A percentile compares a stretch with the other conserved stretches of the same genome.
These are phyloP conservation scores for Mollisia scopiformis DNA, from an alignment of 2,329 filamentous ascomycete genomes.

Conservation along the genomic window DNA sequence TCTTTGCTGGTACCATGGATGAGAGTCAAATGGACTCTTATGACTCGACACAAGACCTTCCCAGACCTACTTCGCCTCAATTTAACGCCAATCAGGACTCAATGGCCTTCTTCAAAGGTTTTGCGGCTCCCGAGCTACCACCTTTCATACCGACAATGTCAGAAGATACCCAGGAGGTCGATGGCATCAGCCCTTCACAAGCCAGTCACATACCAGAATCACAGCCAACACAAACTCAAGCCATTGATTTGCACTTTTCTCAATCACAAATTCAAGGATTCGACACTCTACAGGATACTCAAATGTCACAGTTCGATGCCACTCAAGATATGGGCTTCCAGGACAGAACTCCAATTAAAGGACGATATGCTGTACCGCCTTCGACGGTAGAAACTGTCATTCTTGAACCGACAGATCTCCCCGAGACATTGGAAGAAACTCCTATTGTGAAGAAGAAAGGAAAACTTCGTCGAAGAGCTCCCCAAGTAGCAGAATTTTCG, in stretches of 20 bases:
- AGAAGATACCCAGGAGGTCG: slow-evolving; percentile 46
- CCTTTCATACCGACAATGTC: slow-evolving; percentile 49
- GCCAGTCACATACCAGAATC: slow-evolving; percentile 41
- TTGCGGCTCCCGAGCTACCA: slow-evolving; percentile 51
- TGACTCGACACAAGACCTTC: slow-evolving; percentile 15
- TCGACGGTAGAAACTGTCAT: slow-evolving; percentile 75
- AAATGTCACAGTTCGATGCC: slow-evolving; percentile 71
- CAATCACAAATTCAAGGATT: slow-evolving; percentile 64
- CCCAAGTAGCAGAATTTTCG: slow-evolving; percentile 46
- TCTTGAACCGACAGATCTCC: slow-evolving; percentile 38
- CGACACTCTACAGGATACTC: slow-evolving; percentile 61
- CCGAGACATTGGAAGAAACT: slow-evolving; percentile 58
- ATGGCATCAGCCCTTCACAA: slow-evolving; percentile 50
- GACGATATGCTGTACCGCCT: slow-evolving; percentile 64
- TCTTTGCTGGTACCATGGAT: slow-evolving; percentile 89
- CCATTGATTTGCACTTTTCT: slow-evolving; percentile 58
- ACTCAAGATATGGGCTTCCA: slow-evolving; percentile 83
- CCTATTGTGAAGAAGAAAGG: slow-evolving; percentile 66
- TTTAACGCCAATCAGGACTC: slow-evolving; percentile 43
- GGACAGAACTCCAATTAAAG: slow-evolving; percentile 70
- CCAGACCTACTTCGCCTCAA: slow-evolving; percentile 26
- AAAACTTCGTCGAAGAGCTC: slow-evolving; percentile 51
- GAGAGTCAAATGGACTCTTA: slow-evolving; percentile 50
- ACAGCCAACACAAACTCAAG: slow-evolving; percentile 42
- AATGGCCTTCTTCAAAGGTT: slow-evolving; percentile 49